Evolutionary conservation across 139 green algal species (phyloP), one percentile per base, ranked within the genome.

Genomic region (Chlorella ohadii): DNA sequence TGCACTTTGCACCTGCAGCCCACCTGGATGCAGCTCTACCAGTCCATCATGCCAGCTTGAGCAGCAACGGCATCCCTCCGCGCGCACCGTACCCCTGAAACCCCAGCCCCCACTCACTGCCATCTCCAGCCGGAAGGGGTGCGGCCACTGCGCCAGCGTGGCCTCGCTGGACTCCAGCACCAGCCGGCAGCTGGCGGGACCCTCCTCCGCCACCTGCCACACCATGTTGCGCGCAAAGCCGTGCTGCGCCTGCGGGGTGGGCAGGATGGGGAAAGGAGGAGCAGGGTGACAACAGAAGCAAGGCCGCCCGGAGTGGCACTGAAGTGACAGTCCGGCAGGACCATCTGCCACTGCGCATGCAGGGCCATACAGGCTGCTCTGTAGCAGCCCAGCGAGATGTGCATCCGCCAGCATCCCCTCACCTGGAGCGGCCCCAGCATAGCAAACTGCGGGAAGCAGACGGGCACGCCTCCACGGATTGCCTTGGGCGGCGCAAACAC

Each of bases 371-470:
- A n/a, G n/a, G n/a, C n/a, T n/a, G n/a, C 44, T 16, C 51, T 59
- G 15, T 13, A 59, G 51, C 51, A 59, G 51, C 12, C 51, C 51
- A 59, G 51, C 44, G 11, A n/a, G n/a, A n/a, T n/a, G n/a, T 59
- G 51, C 51, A 59, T 51, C n/a, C 44, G 44, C 11, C 33, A 47
- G 66, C 66, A 33, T 12, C 33, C 25, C 15, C 75, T 15, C 28
- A 59, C 76, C 76, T 82, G 27, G 2, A 82, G 59, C 16, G 76
- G 76, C 1, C 95, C 95, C 67, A 98, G 88, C 71, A 94, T 90
- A 73, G 89, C 88, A 88, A 98, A 98, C 83, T 98, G 95, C 2
- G 92, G 95, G 47, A 94, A 98, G 91, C 95, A 98, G 16, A 98
- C 82, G 1, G 95, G 95, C 23, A 96, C 85, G 4, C 95, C 95